Conservation (phyloP, 495 filamentous ascomycete genomes). For the Penicillium bialowiezense region DNA sequence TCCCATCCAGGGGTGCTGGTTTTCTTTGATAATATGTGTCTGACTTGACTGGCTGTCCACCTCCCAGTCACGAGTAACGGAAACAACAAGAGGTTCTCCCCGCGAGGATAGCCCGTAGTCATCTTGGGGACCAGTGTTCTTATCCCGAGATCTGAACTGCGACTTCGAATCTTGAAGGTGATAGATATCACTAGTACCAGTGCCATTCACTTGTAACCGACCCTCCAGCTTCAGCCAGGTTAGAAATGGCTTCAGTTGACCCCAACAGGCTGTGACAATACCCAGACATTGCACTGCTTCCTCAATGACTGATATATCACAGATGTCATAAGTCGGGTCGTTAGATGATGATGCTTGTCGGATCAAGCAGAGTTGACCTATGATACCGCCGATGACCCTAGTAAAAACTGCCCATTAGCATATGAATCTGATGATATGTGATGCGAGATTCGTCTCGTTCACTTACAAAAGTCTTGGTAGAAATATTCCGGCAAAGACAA, state of each 20-base stretch:
- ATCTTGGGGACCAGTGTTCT: neutral
- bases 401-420: no score
- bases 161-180: constrained; percentile 9
- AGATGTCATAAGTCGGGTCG: constrained; percentile 18
- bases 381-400: constrained; percentile 19
- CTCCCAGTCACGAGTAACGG: constrained; percentile 22
- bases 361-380: constrained; percentile 15
- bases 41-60: constrained; percentile 23
- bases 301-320: constrained; percentile 9
- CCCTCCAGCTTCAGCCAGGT: constrained; percentile 19
- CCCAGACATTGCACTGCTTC: constrained; percentile 16
- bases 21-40: constrained; percentile 14
- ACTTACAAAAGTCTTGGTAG: constrained; percentile 22
- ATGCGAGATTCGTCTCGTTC: no score
- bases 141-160: constrained; percentile 5
- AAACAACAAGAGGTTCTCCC: constrained; percentile 8
- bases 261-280: constrained; percentile 25
- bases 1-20: constrained; percentile 4
- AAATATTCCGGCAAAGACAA: constrained; percentile 25
- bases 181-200: constrained; percentile 10
- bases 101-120: neutral
- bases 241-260: constrained; percentile 22
- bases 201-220: constrained; percentile 3
- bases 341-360: constrained; percentile 2
- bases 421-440: no score